A percentile compares a stretch with the other conserved stretches of the same genome.
These are phyloP conservation scores for Suhomyces terraborum DNA, from an alignment of 1,139 yeast genomes.

Conservation along the genomic window DNA sequence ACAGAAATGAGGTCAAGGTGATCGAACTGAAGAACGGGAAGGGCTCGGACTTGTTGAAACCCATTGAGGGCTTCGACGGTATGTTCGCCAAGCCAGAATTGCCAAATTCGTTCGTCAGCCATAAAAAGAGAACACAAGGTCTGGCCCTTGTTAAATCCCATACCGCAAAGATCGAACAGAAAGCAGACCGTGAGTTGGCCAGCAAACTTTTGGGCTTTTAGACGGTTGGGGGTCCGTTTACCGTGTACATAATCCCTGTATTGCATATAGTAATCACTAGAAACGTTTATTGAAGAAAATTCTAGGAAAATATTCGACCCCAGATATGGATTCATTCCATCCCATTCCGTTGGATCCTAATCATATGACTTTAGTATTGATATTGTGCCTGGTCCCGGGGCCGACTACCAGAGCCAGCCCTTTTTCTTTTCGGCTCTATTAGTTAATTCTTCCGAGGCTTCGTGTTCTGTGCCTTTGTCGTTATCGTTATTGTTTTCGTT, in stretches of 20 bases:
- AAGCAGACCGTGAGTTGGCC: constrained; percentile 36
- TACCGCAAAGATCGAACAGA: constrained; percentile 25
- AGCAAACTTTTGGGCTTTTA: constrained; percentile 26
- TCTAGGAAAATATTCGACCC: too few species aligned
- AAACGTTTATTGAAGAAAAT: constrained; percentile 5
- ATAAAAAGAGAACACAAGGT: constrained; percentile 45
- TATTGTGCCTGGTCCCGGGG: too few species aligned
- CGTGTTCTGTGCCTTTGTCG: constrained; percentile 3
- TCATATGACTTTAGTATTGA: too few species aligned
- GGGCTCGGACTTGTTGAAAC: constrained; percentile 75
- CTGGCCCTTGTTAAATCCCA: constrained; percentile 37
- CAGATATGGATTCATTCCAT: too few species aligned
- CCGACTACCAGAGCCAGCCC: constrained; percentile 36
- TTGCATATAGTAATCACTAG: constrained; percentile 8
- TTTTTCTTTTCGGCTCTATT: constrained; percentile 16
- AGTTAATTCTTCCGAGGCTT: constrained; percentile 18
- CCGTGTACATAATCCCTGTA: constrained; percentile 5
- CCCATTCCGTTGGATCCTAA: too few species aligned
- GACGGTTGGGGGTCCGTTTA: constrained; percentile 5
- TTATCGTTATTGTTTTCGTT: constrained; percentile 3
- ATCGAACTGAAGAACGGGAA: constrained; percentile 31
- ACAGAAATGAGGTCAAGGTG: constrained; percentile 31
- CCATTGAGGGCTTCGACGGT: constrained; percentile 76
- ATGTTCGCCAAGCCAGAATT: constrained; percentile 69
- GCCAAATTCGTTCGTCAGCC: constrained; percentile 72